Evolutionary conservation across 2,329 filamentous ascomycete genomes (phyloP), one percentile per base, ranked within the genome.

Genomic region (Sporothrix brasiliensis): DNA sequence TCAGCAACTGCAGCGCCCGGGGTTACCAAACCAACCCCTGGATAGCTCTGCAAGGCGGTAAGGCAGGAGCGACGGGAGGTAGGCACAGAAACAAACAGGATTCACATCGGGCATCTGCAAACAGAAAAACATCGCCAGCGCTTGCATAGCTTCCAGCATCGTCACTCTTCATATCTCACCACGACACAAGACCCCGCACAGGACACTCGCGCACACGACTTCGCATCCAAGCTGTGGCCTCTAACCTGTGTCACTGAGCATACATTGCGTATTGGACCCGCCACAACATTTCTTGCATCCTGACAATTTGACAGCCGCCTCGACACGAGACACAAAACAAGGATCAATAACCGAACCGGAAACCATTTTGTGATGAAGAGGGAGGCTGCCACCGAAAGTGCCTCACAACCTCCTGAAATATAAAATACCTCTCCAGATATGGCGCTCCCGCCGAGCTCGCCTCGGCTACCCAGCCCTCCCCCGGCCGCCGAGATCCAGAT

Each of bases 401-500:
- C 58, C 39, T 47, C 39, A n/a, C 41, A 27, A n/a, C 39, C 58
- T 63, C 58, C 6, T 4, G 6, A 19, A 11, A 44, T 10, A 47
- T 39, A 47, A 13, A 27, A 21, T 73, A 14, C 21, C 13, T 1
- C 34, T 4, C 16, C 19, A 30, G 19, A 27, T 13, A 80, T 74
- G 74, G 88, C 88, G 86, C 79, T 88, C 73, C 81, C 87, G 75
- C 90, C 92, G 73, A 94, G 88, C 80, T 97, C 94, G 63, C 94
- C 95, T 74, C 91, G 95, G 78, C 89, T 99, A 67, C 95, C 95
- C 72, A 97, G 93, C 80, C 95, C 95, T 72, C 95, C 95, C 71
- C 95, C 95, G 47, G 90, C 96, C 71, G 93, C 94, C 73, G 95
- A 99, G 81, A 95, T 97, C 75, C 94, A 98, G 82, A 90, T 97